Conservation (phyloP, 768 basidiomycete genomes). For the Tricholoma hemisulphureum region DNA sequence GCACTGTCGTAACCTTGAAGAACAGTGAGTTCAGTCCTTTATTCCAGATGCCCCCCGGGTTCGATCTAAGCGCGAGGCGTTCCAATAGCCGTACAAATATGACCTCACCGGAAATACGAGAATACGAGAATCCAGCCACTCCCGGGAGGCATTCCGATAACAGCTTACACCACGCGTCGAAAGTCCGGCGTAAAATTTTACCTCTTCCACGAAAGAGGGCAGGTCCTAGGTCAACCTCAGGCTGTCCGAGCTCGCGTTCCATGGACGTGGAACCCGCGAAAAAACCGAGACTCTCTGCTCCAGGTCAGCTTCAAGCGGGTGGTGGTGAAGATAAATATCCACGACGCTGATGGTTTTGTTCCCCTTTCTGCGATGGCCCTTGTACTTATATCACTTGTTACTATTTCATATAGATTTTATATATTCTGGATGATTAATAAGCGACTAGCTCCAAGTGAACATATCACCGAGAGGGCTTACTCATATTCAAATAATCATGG, state of each 20-base stretch:
- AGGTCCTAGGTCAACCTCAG: background rate
- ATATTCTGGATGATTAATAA: background rate
- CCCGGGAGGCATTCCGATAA: background rate
- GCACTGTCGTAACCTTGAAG: conserved; percentile 12
- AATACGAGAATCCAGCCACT: background rate
- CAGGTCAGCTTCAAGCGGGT: background rate
- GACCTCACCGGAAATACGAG: background rate
- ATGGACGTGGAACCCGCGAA: background rate
- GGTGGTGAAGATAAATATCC: background rate
- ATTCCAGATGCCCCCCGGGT: background rate
- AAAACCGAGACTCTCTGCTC: background rate
- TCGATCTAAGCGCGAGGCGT: background rate
- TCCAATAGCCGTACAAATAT: background rate
- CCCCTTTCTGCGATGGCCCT: background rate
- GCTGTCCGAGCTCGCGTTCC: background rate
- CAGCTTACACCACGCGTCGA: background rate
- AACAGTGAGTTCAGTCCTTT: conserved; percentile 3
- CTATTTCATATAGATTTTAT: background rate
- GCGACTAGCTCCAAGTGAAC: background rate
- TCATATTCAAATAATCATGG: background rate
- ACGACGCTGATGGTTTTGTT: background rate
- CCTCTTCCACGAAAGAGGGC: conserved; percentile 1
- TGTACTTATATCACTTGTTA: background rate
- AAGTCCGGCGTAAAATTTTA: background rate
- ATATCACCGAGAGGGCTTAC: conserved; percentile 2